A percentile compares a stretch with the other conserved stretches of the same genome.
Conservation (phyloP, 2,329 filamentous ascomycete species). For the Aspergillus puulaauensis region DNA sequence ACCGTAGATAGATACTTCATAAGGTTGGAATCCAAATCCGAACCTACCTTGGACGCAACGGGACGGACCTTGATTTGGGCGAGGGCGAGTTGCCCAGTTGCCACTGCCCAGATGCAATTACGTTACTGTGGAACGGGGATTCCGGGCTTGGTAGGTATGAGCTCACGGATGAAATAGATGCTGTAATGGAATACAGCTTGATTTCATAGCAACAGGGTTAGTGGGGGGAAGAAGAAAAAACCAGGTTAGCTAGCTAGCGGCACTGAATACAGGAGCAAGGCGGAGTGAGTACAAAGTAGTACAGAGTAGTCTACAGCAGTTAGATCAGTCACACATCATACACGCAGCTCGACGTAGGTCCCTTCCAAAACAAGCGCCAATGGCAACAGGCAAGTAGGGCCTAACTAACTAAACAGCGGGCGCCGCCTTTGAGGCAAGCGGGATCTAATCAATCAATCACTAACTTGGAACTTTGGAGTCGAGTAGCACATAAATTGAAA, state of each 20-base stretch:
- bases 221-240: no score
- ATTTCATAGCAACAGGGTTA: no score
- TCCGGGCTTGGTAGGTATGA: not conserved
- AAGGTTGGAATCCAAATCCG: not conserved
- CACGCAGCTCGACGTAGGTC: not conserved
- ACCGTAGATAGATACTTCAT: no score
- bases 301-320: not conserved
- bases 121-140: not conserved
- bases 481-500: not conserved
- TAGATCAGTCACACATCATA: not conserved
- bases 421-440: not conserved
- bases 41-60: not conserved
- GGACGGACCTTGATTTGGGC: not conserved
- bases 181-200: no score
- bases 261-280: not conserved
- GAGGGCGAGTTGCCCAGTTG: not conserved
- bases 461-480: not conserved
- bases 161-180: not conserved
- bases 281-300: not conserved
- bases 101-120: not conserved
- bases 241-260: no score
- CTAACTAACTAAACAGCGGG: not conserved
- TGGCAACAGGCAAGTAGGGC: not conserved
- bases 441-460: not conserved
- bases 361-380: not conserved